Evolutionary conservation across 2,329 filamentous ascomycete genomes (phyloP).

Genomic region (Colletotrichum tropicale): DNA sequence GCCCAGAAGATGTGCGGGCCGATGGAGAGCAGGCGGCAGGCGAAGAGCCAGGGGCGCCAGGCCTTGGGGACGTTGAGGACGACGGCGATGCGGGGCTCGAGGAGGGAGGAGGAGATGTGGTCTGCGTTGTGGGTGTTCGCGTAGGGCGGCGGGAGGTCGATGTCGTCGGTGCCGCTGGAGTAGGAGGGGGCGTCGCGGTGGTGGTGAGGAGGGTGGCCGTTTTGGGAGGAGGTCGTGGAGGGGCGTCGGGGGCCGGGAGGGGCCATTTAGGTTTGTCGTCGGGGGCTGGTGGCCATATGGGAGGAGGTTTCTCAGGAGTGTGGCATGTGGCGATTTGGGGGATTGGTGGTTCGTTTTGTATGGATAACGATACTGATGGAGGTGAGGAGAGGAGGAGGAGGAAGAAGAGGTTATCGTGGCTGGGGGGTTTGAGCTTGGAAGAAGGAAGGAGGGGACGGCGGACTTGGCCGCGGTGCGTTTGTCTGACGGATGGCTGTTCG

Average conservation of each 20-base stretch:
- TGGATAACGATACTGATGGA: neutral
- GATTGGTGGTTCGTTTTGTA: neutral
- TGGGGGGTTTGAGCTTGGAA: neutral
- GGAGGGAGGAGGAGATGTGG: conserved; percentile 42
- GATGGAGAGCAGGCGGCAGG: conserved; percentile 75
- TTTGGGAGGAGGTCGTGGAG: neutral
- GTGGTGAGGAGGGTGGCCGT: neutral
- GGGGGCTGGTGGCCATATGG: conserved; percentile 8
- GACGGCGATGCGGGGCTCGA: conserved; percentile 80
- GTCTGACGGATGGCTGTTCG: neutral
- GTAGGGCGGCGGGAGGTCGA: neutral
- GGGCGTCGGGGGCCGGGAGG: neutral
- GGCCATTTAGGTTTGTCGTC: conserved; percentile 3
- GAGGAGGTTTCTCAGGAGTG: neutral
- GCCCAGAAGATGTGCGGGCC: conserved; percentile 76
- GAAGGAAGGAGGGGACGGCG: neutral
- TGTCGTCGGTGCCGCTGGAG: neutral
- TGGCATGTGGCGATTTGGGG: neutral
- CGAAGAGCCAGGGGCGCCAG: conserved; percentile 77
- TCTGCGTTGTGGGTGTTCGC: neutral
- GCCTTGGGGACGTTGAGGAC: conserved; percentile 73
- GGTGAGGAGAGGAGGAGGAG: neutral
- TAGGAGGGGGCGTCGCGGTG: neutral
- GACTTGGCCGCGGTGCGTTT: neutral
- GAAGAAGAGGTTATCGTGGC: neutral